Base-by-base conservation (phyloP, 495 filamentous ascomycete genomes). In the Glonium stellatum region DNA sequence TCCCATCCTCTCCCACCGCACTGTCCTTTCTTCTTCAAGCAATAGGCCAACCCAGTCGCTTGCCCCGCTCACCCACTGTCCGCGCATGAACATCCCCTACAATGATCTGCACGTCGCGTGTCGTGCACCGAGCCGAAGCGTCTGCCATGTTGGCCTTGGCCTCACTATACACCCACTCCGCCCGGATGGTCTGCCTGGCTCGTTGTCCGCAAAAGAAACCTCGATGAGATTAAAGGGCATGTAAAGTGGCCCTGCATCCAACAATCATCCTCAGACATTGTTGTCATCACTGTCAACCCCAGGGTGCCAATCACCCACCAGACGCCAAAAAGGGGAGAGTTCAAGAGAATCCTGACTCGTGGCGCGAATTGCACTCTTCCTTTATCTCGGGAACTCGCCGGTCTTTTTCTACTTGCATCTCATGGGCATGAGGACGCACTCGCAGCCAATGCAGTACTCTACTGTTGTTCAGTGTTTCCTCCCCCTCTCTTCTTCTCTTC, bases 151-250 rank as follows among this genome's bases (percentile, higher is more conserved):
- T 63, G 57, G 48, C 49, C 53, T 41, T 44, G 54, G 59, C 59
- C 64, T 67, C 64, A 66, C 59, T 51, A 56, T 41, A 57, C 48
- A 62, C 39, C 13, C 13, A 25, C 36, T n/a, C 15, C 25, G 47
- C 42, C 50, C 59, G n/a, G 19, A 15, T 25, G 27, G 42, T 13
- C 51, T 34, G 46, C 22, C 37, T 18, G 56, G n/a, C 23, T 52
- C 56, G 31, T 50, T 42, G 22, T 42, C 55, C 59, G 50, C 53
- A 39, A 46, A 57, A 52, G 60, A 21, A 11, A 19, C 31, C 19
- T 52, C 42, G 60, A 31, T 63, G 60, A 67, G 57, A 67, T 67
- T 67, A 67, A 63, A 67, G 64, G 64, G 64, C 60, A 23, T 54
- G 19, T 13, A 23, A 31, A 54, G 36, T 55, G 48, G 42, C 58